Conservation (phyloP, 345 rosid species). For the Pugionium cornutum region DNA sequence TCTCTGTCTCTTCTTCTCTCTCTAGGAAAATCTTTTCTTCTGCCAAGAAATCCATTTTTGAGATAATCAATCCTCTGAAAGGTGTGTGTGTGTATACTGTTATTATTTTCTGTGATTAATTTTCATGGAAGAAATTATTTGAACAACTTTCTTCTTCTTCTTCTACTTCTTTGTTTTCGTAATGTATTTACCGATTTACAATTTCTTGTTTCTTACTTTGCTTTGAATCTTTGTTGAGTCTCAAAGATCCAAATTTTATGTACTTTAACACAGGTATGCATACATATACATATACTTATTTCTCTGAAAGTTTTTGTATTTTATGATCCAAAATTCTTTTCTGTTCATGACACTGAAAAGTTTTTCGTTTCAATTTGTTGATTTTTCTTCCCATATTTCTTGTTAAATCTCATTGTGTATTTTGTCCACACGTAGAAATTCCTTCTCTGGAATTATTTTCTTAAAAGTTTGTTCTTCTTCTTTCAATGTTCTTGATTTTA, state of each 20-base stretch:
- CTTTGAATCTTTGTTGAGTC: slow-evolving; percentile 23
- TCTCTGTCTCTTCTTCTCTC: slow-evolving; percentile 37
- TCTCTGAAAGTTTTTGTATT: background rate
- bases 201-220: slow-evolving; percentile 28
- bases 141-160: background rate
- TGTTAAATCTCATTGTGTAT: slow-evolving; percentile 22
- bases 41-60: slow-evolving; percentile 23
- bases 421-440: background rate
- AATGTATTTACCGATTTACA: slow-evolving; percentile 14
- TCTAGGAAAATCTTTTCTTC: slow-evolving; percentile 30
- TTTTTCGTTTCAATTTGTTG: slow-evolving; percentile 17
- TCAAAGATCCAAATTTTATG: slow-evolving; percentile 28
- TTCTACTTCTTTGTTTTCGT: slow-evolving; percentile 6
- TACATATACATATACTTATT: background rate
- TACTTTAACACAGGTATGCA: too few relatives aligned
- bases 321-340: background rate
- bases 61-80: slow-evolving; percentile 19
- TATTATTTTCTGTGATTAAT: background rate
- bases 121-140: background rate
- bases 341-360: slow-evolving; percentile 26
- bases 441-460: background rate
- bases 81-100: slow-evolving; percentile 20
- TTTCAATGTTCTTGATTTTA: background rate
- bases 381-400: slow-evolving; percentile 22
- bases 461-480: slow-evolving; percentile 5